Conservation (phyloP, 2,329 filamentous ascomycete species). For the Stemphylium lycopersici region DNA sequence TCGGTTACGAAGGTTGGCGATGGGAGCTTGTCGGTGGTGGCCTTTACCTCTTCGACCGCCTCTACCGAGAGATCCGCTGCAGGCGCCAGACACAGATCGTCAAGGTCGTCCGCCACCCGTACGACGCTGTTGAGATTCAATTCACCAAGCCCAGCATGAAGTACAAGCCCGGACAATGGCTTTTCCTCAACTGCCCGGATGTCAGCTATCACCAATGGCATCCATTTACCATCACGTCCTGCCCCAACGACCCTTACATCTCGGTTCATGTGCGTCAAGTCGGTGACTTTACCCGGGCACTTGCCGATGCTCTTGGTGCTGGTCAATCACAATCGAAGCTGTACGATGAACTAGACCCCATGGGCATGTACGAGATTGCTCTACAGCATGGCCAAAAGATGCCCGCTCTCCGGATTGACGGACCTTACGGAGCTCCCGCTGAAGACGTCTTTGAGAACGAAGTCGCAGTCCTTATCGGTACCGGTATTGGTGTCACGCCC, state of each 20-base stretch:
- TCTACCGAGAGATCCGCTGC: conserved; percentile 89
- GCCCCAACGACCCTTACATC: conserved; percentile 92
- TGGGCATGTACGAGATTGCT: conserved; percentile 97
- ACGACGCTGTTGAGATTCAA: conserved; percentile 96
- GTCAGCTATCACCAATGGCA: conserved; percentile 95
- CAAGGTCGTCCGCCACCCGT: conserved; percentile 93
- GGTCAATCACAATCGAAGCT: conserved; percentile 86
- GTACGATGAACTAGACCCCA: conserved; percentile 87
- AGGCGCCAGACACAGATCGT: conserved; percentile 86
- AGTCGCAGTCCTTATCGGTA: conserved; percentile 83
- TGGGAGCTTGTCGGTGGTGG: conserved; percentile 91
- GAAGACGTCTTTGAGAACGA: conserved; percentile 97
- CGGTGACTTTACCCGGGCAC: conserved; percentile 90
- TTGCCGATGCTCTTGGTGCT: conserved; percentile 95
- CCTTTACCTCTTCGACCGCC: conserved; percentile 83
- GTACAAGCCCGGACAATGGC: conserved; percentile 98
- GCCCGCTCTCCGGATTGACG: conserved; percentile 88
- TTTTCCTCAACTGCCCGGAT: conserved; percentile 91
- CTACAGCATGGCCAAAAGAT: conserved; percentile 91
- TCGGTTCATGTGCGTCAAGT: conserved; percentile 96
- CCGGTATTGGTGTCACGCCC: conserved; percentile 84
- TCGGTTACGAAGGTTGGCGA: conserved; percentile 95
- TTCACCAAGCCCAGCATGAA: conserved; percentile 95
- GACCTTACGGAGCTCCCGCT: conserved; percentile 93
- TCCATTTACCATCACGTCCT: conserved; percentile 98